phyloP scores from a whole-genome alignment of 495 filamentous ascomycete species.

The Tricharina praecox region DNA sequence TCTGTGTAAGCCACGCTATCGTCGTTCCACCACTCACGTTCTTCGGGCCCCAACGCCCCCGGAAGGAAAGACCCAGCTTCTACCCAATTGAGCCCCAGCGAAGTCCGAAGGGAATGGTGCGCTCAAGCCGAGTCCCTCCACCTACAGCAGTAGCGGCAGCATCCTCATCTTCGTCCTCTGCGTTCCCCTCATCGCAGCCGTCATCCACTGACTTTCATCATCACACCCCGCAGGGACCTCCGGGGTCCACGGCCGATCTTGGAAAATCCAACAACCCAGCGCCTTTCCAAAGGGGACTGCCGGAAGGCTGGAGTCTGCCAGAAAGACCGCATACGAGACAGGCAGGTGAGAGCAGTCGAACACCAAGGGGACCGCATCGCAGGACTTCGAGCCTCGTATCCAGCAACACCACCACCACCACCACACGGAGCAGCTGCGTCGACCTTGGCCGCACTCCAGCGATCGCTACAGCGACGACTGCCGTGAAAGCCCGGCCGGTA shows the following conservation, averaged over 20 bases:
- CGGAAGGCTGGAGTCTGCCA: constrained; percentile 4
- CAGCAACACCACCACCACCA: constrained; percentile 10
- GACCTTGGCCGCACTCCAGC: constrained; percentile 11
- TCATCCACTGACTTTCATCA: constrained; percentile 5
- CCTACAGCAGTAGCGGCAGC: constrained; percentile 19
- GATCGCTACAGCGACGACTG: constrained; percentile 13
- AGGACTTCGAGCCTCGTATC: background rate
- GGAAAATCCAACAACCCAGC: constrained; percentile 4
- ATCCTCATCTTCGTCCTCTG: constrained; percentile 18
- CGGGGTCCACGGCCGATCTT: constrained; percentile 15
- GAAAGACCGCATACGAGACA: background rate
- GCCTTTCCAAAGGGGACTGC: constrained; percentile 14
- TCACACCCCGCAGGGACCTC: constrained; percentile 12
- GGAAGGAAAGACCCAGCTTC: too few species aligned
- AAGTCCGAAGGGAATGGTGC: constrained; percentile 25
- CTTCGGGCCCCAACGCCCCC: background rate
- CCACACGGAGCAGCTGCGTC: constrained; percentile 11
- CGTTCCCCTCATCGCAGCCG: constrained; percentile 14
- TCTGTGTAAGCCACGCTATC: constrained; percentile 5
- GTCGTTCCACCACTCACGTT: constrained; percentile 1
- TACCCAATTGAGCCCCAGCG: too few species aligned
- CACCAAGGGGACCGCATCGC: background rate
- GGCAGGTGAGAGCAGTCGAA: background rate
- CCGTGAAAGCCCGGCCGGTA: constrained; percentile 12
- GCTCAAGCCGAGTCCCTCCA: constrained; percentile 22